Conservation (phyloP, 2,329 filamentous ascomycete species). For the Exserohilum turcica region DNA sequence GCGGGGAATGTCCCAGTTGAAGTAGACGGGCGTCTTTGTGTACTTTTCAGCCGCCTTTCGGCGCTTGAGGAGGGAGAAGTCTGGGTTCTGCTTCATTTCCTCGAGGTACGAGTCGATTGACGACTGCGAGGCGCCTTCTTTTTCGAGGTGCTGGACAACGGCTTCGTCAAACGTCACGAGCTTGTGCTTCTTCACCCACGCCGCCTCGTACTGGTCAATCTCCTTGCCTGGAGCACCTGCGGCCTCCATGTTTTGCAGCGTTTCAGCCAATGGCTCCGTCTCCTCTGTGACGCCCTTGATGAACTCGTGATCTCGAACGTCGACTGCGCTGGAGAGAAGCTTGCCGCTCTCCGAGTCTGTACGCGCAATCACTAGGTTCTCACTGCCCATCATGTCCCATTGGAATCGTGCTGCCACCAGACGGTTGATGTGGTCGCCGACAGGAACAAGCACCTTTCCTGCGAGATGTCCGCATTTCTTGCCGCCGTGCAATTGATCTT, state of each 20-base stretch:
- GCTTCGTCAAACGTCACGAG: conserved; percentile 93
- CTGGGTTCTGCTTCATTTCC: conserved; percentile 65
- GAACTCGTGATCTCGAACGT: conserved; percentile 95
- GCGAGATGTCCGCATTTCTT: conserved; percentile 98
- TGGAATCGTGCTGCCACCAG: conserved; percentile 91
- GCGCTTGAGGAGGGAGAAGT: conserved; percentile 79
- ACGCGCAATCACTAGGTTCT: conserved; percentile 92
- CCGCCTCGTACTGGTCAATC: conserved; percentile 82
- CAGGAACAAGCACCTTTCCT: conserved; percentile 92
- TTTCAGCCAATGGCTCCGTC: conserved; percentile 83
- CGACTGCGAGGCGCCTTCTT: conserved; percentile 66
- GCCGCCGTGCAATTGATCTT: conserved; percentile 95
- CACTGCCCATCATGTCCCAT: conserved; percentile 96
- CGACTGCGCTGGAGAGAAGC: conserved; percentile 86
- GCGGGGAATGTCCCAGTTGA: conserved; percentile 89
- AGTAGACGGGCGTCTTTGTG: conserved; percentile 72
- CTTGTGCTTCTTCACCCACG: conserved; percentile 85
- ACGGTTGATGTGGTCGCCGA: conserved; percentile 95
- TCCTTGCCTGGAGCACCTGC: conserved; percentile 76
- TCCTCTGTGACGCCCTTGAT: conserved; percentile 85
- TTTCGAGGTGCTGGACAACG: conserved; percentile 73
- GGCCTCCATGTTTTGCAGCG: conserved; percentile 86
- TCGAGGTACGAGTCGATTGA: conserved; percentile 70
- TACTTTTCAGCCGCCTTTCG: conserved; percentile 72
- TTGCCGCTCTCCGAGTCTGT: conserved; percentile 95